These are phyloP conservation scores for Colletotrichum theobromicola DNA, from an alignment of 2,329 filamentous ascomycete genomes.

Conservation along the genomic window DNA sequence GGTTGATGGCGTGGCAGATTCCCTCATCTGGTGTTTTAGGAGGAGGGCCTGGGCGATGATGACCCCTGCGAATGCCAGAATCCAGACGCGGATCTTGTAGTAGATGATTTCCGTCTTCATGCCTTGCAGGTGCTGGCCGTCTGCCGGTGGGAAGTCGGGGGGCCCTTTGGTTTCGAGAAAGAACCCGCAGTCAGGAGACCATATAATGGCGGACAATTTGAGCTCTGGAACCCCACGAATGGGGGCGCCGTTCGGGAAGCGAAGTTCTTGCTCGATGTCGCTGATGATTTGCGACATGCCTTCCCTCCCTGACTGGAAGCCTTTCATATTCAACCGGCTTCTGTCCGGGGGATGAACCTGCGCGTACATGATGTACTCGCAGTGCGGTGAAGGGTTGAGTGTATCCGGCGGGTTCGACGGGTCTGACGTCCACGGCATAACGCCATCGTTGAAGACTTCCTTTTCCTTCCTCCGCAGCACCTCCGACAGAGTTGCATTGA, in stretches of 20 bases:
- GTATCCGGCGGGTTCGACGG: slow-evolving; percentile 65
- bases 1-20: slow-evolving; percentile 71
- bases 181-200: slow-evolving; percentile 72
- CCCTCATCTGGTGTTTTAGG: slow-evolving; percentile 68
- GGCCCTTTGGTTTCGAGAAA: slow-evolving; percentile 70
- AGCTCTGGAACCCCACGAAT: slow-evolving; percentile 59
- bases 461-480: slow-evolving; percentile 70
- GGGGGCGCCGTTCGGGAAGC: slow-evolving; percentile 65
- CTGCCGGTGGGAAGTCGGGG: slow-evolving; percentile 54
- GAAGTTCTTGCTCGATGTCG: slow-evolving; percentile 67
- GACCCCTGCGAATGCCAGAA: slow-evolving; percentile 60
- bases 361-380: slow-evolving; percentile 87
- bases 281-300: slow-evolving; percentile 46
- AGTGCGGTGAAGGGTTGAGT: slow-evolving; percentile 71
- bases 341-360: slow-evolving; percentile 70
- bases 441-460: slow-evolving; percentile 58
- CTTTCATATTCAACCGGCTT: slow-evolving; percentile 35
- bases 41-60: slow-evolving; percentile 66
- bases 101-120: slow-evolving; percentile 67
- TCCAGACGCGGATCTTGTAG: slow-evolving; percentile 62
- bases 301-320: slow-evolving; percentile 35
- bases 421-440: slow-evolving; percentile 79
- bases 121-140: slow-evolving; percentile 62
- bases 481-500: slow-evolving; percentile 75
- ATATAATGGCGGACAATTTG: slow-evolving; percentile 67